These are phyloP conservation scores for Populus hybrid DNA, from an alignment of 441 rosid species.

Conservation along the genomic window DNA sequence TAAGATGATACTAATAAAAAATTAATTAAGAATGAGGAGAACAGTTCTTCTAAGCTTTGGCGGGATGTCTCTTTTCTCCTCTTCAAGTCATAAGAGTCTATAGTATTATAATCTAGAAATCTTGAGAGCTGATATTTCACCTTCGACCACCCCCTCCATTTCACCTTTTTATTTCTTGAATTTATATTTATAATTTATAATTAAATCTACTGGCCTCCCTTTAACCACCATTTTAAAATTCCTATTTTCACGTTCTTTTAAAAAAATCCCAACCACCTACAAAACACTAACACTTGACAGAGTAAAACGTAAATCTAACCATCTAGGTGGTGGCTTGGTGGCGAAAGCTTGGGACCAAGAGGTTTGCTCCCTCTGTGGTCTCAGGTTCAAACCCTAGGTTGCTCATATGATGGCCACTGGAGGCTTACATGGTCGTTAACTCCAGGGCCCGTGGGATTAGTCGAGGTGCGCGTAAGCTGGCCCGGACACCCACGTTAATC, in stretches of 20 bases:
- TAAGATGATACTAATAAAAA: background rate
- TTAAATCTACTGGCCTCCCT: background rate
- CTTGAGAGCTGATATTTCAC: conserved; percentile 38
- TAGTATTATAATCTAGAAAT: background rate
- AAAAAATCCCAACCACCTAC: conserved; percentile 3
- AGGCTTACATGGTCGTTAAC: no score
- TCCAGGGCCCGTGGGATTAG: no score
- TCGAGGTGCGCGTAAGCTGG: no score
- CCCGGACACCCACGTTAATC: no score
- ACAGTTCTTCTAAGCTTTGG: conserved; percentile 37
- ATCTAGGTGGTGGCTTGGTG: no score
- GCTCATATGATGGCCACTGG: no score
- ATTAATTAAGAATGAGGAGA: conserved; percentile 9
- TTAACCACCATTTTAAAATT: background rate
- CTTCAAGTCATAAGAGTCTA: no score
- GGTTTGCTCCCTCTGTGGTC: no score
- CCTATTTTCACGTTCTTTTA: background rate
- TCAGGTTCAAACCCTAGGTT: no score
- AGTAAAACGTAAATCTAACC: background rate
- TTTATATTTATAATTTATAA: background rate
- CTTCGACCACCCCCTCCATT: conserved; percentile 33
- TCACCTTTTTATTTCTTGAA: conserved; percentile 24
- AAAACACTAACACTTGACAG: background rate
- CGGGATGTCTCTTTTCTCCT: conserved; percentile 55
- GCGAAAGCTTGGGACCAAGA: no score